Conservation (phyloP, 2,329 filamentous ascomycete species). For the Coccinonectria pachysandricola region DNA sequence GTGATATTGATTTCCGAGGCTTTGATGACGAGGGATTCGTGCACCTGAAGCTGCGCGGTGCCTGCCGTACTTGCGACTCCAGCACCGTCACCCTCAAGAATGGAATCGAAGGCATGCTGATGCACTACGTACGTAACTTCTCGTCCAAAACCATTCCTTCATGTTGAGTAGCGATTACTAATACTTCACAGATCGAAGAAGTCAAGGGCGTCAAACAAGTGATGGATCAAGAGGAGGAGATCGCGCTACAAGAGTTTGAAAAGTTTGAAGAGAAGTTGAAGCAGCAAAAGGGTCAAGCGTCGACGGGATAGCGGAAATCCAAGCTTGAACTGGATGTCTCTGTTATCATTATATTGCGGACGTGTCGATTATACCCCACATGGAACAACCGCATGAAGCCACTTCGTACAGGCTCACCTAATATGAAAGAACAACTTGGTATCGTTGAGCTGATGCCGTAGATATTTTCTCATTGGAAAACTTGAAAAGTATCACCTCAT, state of each 20-base stretch:
- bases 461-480: no score
- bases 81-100: constrained; percentile 96
- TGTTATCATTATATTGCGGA: no score
- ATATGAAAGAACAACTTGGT: no score
- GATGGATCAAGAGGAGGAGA: constrained; percentile 82
- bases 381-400: no score
- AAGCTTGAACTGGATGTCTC: no score
- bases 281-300: constrained; percentile 36
- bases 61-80: constrained; percentile 91
- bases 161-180: no score
- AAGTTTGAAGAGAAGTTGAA: constrained; percentile 82
- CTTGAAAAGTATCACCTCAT: no score
- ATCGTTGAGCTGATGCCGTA: no score
- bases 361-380: no score
- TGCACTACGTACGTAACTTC: constrained; percentile 68
- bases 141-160: neutral
- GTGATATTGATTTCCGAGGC: constrained; percentile 90
- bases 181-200: constrained; percentile 68
- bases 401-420: no score
- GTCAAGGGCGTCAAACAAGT: constrained; percentile 89
- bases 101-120: constrained; percentile 96
- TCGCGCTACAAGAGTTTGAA: constrained; percentile 77
- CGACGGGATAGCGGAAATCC: neutral
- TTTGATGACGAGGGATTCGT: constrained; percentile 76
- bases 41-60: constrained; percentile 77